Base-by-base conservation (phyloP, 345 rosid genomes). In the Nephelium lappaceum region DNA sequence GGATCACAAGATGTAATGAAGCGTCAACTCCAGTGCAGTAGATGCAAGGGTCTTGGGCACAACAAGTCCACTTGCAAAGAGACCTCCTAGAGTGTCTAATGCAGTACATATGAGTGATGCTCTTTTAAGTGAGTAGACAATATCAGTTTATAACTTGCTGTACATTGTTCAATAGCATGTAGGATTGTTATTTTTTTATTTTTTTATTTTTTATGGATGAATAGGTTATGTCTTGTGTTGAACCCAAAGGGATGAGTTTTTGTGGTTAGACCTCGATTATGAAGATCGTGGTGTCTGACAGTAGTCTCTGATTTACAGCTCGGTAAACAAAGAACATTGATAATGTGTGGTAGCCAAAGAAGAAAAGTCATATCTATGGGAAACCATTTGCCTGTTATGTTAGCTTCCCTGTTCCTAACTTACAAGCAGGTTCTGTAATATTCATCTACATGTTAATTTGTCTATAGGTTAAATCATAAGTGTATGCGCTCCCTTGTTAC, bases 41-140 rank as follows among this genome's bases (percentile, higher is more conserved):
- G 85, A 85, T 95, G 99, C 95, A 95, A 93, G 86, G 98, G 98
- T 75, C 90, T 91, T 31, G 99, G 98, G 68, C 99, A 95, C 84
- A 93, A 93, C 87, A 95, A 95, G 88, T 93, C 98, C 27, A 95
- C 99, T 73, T 95, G 99, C 93, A 95, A 93, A 88, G 97, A 87
- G 63, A 63, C 80, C 73, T 87, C 81, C 84, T 88, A 84, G 85
- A 71, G 81, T 81, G 81, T 62, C 79, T 84, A 86, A 69, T 45
- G 14, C 74, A 58, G 85, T 83, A 69, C 61, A 71, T 73, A 42
- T 18, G 38, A 65, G 57, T 19, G 70, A 21, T 69, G n/a, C 78
- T 24, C 43, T 51, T 82, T 31, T 21, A 42, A 23, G 74, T 11
- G 49, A 27, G 68, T 67, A 15, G 76, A 51, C 18, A 51, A 41